phyloP scores from a whole-genome alignment of 495 filamentous ascomycete genomes.

The Amphirosellinia nigrospora region DNA sequence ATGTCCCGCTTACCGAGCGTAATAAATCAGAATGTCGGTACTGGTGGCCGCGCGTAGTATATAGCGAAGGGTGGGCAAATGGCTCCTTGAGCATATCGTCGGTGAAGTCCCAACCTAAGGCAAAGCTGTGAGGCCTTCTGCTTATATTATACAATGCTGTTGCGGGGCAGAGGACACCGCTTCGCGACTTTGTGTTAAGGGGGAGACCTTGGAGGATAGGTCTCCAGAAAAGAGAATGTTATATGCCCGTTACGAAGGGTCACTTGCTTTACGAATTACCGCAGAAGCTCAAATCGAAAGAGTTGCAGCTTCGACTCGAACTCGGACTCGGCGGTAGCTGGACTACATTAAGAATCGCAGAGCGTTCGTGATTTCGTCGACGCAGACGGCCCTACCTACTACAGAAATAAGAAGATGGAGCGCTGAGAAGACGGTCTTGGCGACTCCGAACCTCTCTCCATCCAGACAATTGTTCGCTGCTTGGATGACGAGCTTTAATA shows the following conservation, averaged over 20 bases:
- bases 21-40: constrained; percentile 60
- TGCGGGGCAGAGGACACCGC: neutral
- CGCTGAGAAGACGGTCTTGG: no score
- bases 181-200: neutral
- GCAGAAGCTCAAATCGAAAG: neutral
- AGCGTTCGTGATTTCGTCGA: neutral
- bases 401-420: no score
- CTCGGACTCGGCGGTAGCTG: neutral
- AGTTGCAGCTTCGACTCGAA: neutral
- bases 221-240: no score
- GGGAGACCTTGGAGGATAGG: no score
- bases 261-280: neutral
- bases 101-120: neutral
- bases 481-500: no score
- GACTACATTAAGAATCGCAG: neutral
- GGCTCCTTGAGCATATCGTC: constrained; percentile 28
- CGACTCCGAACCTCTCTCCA: no score
- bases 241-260: neutral
- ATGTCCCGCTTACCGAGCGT: constrained; percentile 48
- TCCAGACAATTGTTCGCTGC: no score
- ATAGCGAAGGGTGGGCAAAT: constrained; percentile 52
- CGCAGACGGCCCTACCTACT: neutral
- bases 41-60: constrained; percentile 56
- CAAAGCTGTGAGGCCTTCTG: constrained; percentile 8
- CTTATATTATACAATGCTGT: neutral